Percentiles rank a stretch among this genome's conserved stretches.
Conservation (phyloP, 2,329 filamentous ascomycete species). For the Pleoardoris graminearum region DNA sequence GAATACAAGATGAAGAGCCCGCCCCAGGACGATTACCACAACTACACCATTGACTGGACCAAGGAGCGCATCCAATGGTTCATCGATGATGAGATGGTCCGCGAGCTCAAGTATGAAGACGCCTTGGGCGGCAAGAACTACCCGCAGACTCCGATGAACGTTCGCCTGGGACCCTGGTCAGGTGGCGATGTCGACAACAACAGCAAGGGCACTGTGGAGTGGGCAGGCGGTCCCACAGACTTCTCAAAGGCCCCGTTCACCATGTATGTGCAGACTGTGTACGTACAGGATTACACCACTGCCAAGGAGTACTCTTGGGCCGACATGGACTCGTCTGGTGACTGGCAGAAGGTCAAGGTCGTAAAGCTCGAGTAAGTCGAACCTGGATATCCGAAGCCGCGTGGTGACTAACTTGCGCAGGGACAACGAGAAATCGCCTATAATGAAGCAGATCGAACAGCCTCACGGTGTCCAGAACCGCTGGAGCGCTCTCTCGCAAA, state of each 20-base stretch:
- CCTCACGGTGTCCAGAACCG: conserved; percentile 42
- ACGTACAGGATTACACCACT: conserved; percentile 60
- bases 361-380: conserved; percentile 38
- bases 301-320: conserved; percentile 67
- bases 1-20: conserved; percentile 33
- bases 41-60: conserved; percentile 66
- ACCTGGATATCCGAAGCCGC: background rate
- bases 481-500: conserved; percentile 39
- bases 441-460: conserved; percentile 39
- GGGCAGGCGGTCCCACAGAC: conserved; percentile 70
- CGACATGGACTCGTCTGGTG: conserved; percentile 58
- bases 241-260: conserved; percentile 68
- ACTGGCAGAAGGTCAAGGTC: conserved; percentile 59
- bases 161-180: conserved; percentile 71
- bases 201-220: conserved; percentile 46
- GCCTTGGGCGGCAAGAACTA: conserved; percentile 63
- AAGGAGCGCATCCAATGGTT: conserved; percentile 65
- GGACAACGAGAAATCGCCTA: conserved; percentile 40
- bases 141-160: conserved; percentile 74
- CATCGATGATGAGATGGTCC: conserved; percentile 64
- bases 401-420: conserved; percentile 17
- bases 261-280: conserved; percentile 71
- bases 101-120: conserved; percentile 61
- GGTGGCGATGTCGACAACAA: conserved; percentile 56
- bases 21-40: conserved; percentile 44